A percentile compares a stretch with the other conserved stretches of the same genome.
Evolutionary conservation across 225 moss, liverwort and hornwort species (phyloP).

Genomic region (Pseudisothecium myosuroides): DNA sequence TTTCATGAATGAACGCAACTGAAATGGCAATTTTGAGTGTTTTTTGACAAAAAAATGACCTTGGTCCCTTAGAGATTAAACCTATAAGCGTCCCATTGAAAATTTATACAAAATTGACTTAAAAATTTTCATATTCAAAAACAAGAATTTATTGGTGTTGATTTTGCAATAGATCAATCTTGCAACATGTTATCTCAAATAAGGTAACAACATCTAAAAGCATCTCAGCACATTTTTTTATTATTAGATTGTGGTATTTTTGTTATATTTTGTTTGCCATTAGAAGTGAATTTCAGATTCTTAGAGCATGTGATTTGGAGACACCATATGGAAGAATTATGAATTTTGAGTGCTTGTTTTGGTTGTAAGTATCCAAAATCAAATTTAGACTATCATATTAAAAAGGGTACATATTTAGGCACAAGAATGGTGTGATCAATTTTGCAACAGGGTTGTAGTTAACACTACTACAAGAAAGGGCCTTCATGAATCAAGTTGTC

Average conservation of each 20-base stretch:
- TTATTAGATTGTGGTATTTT: neutral
- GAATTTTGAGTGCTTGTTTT: neutral
- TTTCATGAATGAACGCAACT: too few relatives aligned
- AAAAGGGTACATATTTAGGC: neutral
- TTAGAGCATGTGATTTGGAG: neutral
- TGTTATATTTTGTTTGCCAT: neutral
- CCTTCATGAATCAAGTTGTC: neutral
- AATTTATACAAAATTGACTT: neutral
- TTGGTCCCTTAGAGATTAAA: neutral
- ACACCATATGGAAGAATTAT: neutral
- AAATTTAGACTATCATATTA: neutral
- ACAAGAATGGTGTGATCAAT: neutral
- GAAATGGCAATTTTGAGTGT: too few relatives aligned
- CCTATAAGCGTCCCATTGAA: neutral
- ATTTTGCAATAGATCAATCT: neutral
- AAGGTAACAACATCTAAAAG: neutral
- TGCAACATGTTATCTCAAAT: neutral
- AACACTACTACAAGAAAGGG: accelerated
- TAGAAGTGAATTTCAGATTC: neutral
- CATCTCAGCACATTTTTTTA: neutral
- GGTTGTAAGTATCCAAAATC: neutral
- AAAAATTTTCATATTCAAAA: neutral
- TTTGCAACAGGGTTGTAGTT: neutral
- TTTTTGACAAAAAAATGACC: too few relatives aligned
- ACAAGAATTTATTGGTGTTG: neutral